Percentiles rank a stretch among this genome's conserved stretches.
Conservation (phyloP, 2,329 filamentous ascomycete genomes). For the Diaporthe sp. region DNA sequence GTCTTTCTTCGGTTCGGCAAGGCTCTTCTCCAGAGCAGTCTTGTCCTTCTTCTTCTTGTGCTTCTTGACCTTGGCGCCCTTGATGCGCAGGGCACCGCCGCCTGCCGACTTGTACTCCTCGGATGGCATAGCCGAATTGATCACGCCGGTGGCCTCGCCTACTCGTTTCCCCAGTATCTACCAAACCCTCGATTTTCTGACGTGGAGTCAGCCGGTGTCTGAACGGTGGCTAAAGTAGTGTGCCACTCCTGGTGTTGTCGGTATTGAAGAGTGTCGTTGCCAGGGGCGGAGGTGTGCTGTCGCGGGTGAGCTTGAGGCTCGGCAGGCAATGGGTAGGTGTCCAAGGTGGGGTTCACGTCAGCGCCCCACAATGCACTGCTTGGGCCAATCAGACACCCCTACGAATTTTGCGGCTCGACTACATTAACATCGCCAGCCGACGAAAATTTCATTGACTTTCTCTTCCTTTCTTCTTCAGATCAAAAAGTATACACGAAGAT, state of each 20-base stretch:
- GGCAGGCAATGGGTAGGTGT: constrained; percentile 11
- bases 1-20: constrained; percentile 57
- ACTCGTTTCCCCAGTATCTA: background rate
- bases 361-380: background rate
- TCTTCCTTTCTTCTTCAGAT: constrained; percentile 65
- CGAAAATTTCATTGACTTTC: constrained; percentile 51
- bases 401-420: background rate
- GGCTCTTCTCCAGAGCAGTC: constrained; percentile 62
- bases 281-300: background rate
- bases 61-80: constrained; percentile 77
- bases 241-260: background rate
- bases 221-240: background rate
- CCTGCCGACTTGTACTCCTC: constrained; percentile 79
- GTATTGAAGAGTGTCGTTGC: background rate
- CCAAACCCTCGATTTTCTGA: too few species aligned
- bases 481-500: constrained; percentile 74
- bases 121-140: constrained; percentile 68
- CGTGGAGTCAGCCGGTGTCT: background rate
- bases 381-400: constrained; percentile 16
- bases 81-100: constrained; percentile 86
- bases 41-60: constrained; percentile 73
- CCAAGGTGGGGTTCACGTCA: background rate
- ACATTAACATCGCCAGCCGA: constrained; percentile 41
- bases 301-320: background rate
- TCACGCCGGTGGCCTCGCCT: background rate